Evolutionary conservation across 2,329 filamentous ascomycete genomes (phyloP), one percentile per base, ranked within the genome.

Genomic region (Trichoderma sp.): DNA sequence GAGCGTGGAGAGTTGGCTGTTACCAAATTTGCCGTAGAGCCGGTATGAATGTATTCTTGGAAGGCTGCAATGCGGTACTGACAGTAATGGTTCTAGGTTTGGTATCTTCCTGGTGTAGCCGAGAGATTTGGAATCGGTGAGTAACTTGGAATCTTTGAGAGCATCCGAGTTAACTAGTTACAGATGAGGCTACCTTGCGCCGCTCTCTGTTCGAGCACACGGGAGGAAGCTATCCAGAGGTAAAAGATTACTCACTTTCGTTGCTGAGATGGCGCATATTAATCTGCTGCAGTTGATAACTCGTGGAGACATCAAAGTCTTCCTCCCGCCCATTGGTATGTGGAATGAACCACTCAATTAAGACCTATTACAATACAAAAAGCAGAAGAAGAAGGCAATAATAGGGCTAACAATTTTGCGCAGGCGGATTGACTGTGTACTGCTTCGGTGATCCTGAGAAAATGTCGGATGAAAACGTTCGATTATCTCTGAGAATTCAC

Each of bases 1-100:
- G 85, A 89, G n/a, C 82, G 83, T 3, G 96, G 96, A 68, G 96
- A 98, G 78, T 85, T 98, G 47, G 92, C 92, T 37, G 96, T 98
- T 5, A 98, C 96, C 59, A 99, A 99, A 79, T 93, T 98, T 72
- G 96, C 96, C 4, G 96, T 97, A 24, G 96, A 99, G 80, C 96
- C 96, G 29, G 95, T 93, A 72, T 83, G 88, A 82, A 35, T 0
- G 57, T 27, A 21, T n/a, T 43, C 43, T 14, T 10, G 4, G 13
- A 5, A n/a, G 19, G 16, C 2, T 3, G 4, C 4, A 7, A 6
- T 1, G n/a, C 43, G 13, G 16, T 29, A 29, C 58, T 70, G 47
- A 70, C 33, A 6, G 40, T 11, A 5, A 21, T 61, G 21, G 27
- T 14, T 52, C 52, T 71, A 85, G 83, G 84, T 92, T 16, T 95